Percentiles rank a stretch among this genome's conserved stretches.
These are phyloP conservation scores for Pythium rhizo-oryzae DNA, from an alignment of 352 stramenopile genomes.

Conservation along the genomic window DNA sequence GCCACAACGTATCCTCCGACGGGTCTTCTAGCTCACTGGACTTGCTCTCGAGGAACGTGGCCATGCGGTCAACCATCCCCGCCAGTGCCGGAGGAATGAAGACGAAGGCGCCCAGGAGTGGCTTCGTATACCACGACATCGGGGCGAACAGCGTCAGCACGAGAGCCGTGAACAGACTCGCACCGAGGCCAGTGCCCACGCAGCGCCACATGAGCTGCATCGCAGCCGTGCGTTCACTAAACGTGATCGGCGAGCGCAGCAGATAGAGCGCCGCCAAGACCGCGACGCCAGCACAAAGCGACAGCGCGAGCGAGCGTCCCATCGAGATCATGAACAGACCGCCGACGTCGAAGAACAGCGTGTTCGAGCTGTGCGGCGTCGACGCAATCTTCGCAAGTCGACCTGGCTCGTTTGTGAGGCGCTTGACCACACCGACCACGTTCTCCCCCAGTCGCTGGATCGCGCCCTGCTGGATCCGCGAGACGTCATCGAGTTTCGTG, in stretches of 20 bases:
- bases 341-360: slow-evolving; percentile 76
- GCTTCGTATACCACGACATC: slow-evolving; percentile 69
- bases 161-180: slow-evolving; percentile 43
- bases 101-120: slow-evolving; percentile 44
- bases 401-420: slow-evolving; percentile 44
- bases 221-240: slow-evolving; percentile 38
- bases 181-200: slow-evolving; percentile 34
- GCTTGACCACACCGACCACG: slow-evolving; percentile 56
- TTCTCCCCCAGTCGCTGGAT: slow-evolving; percentile 79
- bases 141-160: slow-evolving; percentile 66
- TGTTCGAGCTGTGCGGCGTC: slow-evolving; percentile 63
- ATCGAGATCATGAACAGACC: slow-evolving; percentile 61
- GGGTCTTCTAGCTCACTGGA: not conserved
- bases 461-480: slow-evolving; percentile 64
- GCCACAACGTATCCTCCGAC: slow-evolving; percentile 40
- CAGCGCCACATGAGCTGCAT: slow-evolving; percentile 47
- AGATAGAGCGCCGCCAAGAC: slow-evolving; percentile 47
- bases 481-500: slow-evolving; percentile 69
- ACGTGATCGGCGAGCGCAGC: slow-evolving; percentile 41
- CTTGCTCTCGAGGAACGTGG: slow-evolving; percentile 33
- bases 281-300: slow-evolving; percentile 45
- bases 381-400: slow-evolving; percentile 53
- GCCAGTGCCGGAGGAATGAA: slow-evolving; percentile 53
- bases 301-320: slow-evolving; percentile 25
- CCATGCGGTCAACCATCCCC: slow-evolving; percentile 58